These are phyloP conservation scores for Anisodus acutangulus DNA, from an alignment of 257 asterid species.

Conservation along the genomic window DNA sequence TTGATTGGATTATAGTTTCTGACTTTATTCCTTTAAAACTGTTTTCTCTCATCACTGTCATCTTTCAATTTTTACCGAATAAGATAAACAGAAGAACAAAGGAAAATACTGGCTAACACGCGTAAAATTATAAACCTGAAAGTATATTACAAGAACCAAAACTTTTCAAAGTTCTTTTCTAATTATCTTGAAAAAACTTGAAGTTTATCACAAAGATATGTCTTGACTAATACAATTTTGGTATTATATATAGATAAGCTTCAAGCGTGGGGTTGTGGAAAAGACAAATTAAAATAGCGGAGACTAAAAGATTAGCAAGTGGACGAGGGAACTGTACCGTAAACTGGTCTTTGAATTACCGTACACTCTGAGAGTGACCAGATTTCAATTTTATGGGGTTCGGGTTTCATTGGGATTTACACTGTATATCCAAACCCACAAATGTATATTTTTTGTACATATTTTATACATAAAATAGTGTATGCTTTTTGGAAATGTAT, in stretches of 20 bases:
- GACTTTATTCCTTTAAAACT: slow-evolving; percentile 46
- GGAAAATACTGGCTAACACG: no score
- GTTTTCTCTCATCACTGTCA: slow-evolving; percentile 40
- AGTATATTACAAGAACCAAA: neutral
- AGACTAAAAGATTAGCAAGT: slow-evolving; percentile 15
- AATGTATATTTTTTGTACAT: no score
- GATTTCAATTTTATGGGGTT: no score
- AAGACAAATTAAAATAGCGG: neutral
- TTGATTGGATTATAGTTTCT: slow-evolving; percentile 37
- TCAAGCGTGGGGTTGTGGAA: neutral
- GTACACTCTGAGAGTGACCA: no score
- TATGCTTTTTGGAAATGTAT: no score
- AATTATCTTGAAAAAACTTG: neutral
- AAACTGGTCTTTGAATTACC: neutral
- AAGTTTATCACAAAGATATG: neutral
- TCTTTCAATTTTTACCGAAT: slow-evolving; percentile 31
- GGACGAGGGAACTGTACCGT: slow-evolving; percentile 17
- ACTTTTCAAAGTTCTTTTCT: neutral
- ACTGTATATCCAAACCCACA: no score
- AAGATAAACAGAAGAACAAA: no score
- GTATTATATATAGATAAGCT: neutral
- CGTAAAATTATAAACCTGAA: no score
- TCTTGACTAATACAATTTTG: neutral
- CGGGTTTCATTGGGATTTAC: no score
- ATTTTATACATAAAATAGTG: no score